Percentiles rank a stretch among this genome's conserved stretches.
These are phyloP conservation scores for Globisporangium cystogenes DNA, from an alignment of 352 stramenopile species.

Conservation along the genomic window DNA sequence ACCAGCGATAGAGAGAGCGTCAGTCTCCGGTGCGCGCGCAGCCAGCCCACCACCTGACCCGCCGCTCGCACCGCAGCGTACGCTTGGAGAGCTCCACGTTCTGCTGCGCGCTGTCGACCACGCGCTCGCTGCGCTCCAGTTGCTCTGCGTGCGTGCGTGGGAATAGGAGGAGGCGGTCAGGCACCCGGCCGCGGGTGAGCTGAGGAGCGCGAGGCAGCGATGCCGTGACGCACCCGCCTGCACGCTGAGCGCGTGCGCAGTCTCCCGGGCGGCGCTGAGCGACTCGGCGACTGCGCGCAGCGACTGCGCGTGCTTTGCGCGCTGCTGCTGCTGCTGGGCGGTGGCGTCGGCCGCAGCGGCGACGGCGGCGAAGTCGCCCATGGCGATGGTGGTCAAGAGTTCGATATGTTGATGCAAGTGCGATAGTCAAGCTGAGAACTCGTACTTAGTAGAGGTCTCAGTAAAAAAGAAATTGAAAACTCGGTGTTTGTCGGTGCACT, in stretches of 20 bases:
- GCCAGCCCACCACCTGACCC: too few relatives aligned
- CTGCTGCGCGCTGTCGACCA: constrained; percentile 57
- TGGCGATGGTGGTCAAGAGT: too few relatives aligned
- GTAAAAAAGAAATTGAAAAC: too few relatives aligned
- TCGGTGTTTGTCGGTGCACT: too few relatives aligned
- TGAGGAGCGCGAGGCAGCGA: background rate
- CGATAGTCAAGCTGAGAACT: too few relatives aligned
- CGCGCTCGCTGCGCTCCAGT: constrained; percentile 43
- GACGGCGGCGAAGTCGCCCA: constrained; percentile 7
- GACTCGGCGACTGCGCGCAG: constrained; percentile 46
- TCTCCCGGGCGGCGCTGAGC: constrained; percentile 39
- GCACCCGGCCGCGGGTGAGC: too few relatives aligned
- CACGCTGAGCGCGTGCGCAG: constrained; percentile 57
- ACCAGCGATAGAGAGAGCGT: background rate
- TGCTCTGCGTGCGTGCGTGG: too few relatives aligned
- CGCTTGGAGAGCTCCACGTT: constrained; percentile 52
- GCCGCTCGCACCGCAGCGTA: constrained; percentile 29
- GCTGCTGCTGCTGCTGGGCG: constrained; percentile 7
- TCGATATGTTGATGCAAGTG: too few relatives aligned
- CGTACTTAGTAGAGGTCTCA: too few relatives aligned
- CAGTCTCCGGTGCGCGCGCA: too few relatives aligned
- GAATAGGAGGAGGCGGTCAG: background rate
- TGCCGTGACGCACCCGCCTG: constrained; percentile 45
- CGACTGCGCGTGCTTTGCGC: constrained; percentile 43
- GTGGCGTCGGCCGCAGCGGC: constrained; percentile 1